These are phyloP conservation scores for Naganishia randhawae DNA, from an alignment of 768 basidiomycete species.

Conservation along the genomic window DNA sequence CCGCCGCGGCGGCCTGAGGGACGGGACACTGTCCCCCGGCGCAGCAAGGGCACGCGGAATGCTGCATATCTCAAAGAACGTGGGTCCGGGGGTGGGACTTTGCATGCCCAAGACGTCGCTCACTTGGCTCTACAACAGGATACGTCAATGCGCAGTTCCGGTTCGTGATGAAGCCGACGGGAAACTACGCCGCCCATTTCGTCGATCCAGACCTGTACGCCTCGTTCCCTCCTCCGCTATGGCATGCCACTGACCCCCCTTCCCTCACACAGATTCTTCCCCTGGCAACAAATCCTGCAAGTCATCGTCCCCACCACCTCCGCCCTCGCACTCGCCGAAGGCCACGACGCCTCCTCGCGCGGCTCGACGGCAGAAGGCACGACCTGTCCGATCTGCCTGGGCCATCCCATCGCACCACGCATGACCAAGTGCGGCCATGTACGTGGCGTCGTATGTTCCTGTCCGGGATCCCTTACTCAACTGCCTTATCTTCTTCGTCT, in stretches of 20 bases:
- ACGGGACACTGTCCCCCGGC: slow-evolving; percentile 11
- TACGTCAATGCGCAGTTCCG: slow-evolving; percentile 95
- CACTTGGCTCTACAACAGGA: slow-evolving; percentile 53
- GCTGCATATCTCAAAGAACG: slow-evolving; percentile 26
- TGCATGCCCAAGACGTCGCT: background rate
- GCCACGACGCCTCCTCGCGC: slow-evolving; percentile 32
- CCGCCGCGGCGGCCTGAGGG: slow-evolving; percentile 13
- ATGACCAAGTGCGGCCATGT: slow-evolving; percentile 95
- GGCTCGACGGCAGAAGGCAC: slow-evolving; percentile 55
- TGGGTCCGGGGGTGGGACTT: slow-evolving; percentile 17
- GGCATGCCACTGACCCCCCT: slow-evolving; percentile 24
- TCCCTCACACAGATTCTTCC: slow-evolving; percentile 67
- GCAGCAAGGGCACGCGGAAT: slow-evolving; percentile 23
- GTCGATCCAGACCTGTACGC: slow-evolving; percentile 95
- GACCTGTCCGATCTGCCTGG: slow-evolving; percentile 91
- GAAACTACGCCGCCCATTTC: slow-evolving; percentile 88
- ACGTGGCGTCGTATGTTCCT: slow-evolving; percentile 52
- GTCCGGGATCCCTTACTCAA: background rate
- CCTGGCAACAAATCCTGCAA: slow-evolving; percentile 94
- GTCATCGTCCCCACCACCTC: slow-evolving; percentile 84
- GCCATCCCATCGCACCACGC: slow-evolving; percentile 78
- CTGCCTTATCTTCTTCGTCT: background rate
- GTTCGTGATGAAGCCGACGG: slow-evolving; percentile 88
- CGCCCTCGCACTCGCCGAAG: slow-evolving; percentile 63
- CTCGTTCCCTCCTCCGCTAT: slow-evolving; percentile 32